Evolutionary conservation across 331 rosid species (phyloP).

Genomic region (Quercus phellos): DNA sequence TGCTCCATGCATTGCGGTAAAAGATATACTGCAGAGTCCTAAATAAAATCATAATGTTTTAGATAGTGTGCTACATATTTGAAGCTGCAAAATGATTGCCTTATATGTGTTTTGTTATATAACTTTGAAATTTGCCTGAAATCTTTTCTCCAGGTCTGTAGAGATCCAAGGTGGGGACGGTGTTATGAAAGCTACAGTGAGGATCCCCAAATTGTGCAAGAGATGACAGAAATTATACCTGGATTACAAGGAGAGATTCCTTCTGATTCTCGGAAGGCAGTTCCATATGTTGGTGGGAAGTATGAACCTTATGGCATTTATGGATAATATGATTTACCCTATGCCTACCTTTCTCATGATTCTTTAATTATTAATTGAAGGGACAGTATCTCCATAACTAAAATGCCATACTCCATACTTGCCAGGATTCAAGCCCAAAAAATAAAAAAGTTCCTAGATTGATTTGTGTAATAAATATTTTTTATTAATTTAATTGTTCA

Average conservation of each 20-base stretch:
- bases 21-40: not conserved
- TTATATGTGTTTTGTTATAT: not conserved
- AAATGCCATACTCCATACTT: not conserved
- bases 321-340: not conserved
- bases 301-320: conserved; percentile 30
- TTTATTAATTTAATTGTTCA: not conserved
- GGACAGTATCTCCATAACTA: not conserved
- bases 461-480: not conserved
- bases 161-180: conserved; percentile 85
- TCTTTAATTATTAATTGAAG: not conserved
- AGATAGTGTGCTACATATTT: not conserved
- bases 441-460: not conserved
- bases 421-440: not conserved
- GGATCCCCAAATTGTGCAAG: conserved; percentile 52
- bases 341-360: not conserved
- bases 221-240: conserved; percentile 56
- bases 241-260: conserved; percentile 65
- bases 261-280: conserved; percentile 38
- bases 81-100: conserved; percentile 7
- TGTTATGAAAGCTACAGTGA: conserved; percentile 81
- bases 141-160: conserved; percentile 48
- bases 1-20: conserved; percentile 77
- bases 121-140: conserved; percentile 9
- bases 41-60: not conserved
- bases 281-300: conserved; percentile 63